phyloP scores from a whole-genome alignment of 345 rosid species.

The Anastatica hierochuntica region DNA sequence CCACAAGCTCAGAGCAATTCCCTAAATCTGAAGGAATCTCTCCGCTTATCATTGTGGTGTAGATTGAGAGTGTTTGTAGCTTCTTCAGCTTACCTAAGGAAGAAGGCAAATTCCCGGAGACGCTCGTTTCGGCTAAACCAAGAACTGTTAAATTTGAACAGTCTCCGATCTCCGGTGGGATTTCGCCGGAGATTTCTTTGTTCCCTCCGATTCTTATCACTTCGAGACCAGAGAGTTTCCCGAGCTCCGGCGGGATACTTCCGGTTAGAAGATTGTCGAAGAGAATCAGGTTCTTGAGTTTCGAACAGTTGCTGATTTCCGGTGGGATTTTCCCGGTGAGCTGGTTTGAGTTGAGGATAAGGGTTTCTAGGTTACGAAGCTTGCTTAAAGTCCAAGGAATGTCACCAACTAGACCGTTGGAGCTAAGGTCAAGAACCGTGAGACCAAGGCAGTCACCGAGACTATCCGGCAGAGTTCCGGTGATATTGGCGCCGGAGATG shows the following conservation, averaged over 20 bases:
- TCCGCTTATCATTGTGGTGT: constrained; percentile 75
- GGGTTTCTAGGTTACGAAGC: constrained; percentile 41
- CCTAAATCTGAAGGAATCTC: constrained; percentile 77
- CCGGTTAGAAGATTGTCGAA: constrained; percentile 64
- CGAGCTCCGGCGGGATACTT: constrained; percentile 62
- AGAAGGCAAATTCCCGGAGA: constrained; percentile 65
- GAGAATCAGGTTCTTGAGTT: constrained; percentile 43
- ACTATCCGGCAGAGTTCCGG: constrained; percentile 52
- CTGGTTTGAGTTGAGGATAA: constrained; percentile 67
- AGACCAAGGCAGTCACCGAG: constrained; percentile 43
- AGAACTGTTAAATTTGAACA: constrained; percentile 64
- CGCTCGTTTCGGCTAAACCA: constrained; percentile 68
- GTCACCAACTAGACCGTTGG: constrained; percentile 51
- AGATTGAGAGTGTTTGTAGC: constrained; percentile 61
- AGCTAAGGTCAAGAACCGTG: constrained; percentile 43
- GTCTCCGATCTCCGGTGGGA: constrained; percentile 70
- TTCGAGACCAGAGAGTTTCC: constrained; percentile 50
- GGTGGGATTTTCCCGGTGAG: constrained; percentile 74
- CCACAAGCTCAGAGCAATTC: constrained; percentile 77
- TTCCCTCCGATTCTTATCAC: constrained; percentile 79
- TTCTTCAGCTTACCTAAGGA: constrained; percentile 61
- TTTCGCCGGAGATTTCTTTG: constrained; percentile 52
- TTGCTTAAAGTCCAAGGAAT: constrained; percentile 54
- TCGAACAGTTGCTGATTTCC: constrained; percentile 40
- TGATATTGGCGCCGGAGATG: constrained; percentile 61